Conservation (phyloP, 768 basidiomycete species). For the Fibroporia radiculosa region DNA sequence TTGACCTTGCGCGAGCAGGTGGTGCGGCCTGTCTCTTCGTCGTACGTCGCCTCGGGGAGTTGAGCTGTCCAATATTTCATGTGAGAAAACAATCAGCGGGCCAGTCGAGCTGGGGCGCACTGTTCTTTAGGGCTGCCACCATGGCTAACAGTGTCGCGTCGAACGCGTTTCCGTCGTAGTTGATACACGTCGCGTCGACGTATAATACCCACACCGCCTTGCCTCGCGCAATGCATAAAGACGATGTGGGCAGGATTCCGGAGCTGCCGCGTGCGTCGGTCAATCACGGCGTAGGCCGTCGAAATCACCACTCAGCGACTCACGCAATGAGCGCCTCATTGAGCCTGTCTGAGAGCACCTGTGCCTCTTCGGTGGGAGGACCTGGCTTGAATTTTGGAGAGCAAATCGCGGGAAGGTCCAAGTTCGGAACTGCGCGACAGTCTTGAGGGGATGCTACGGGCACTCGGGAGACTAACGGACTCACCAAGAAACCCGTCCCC, state of each 20-base stretch:
- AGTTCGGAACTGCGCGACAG: constrained; percentile 70
- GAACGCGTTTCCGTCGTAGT: constrained; percentile 94
- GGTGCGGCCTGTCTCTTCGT: constrained; percentile 58
- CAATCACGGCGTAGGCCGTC: background rate
- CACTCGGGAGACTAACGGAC: constrained; percentile 13
- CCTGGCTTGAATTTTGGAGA: constrained; percentile 93
- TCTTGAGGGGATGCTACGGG: too few relatives aligned
- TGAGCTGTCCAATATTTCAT: constrained; percentile 38
- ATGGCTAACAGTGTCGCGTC: constrained; percentile 87
- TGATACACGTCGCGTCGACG: constrained; percentile 90
- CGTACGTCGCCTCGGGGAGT: constrained; percentile 63
- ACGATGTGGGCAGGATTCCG: constrained; percentile 50
- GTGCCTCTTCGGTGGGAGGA: constrained; percentile 91
- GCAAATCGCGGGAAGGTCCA: constrained; percentile 90
- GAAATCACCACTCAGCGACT: constrained; percentile 21
- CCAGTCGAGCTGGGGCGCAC: constrained; percentile 38
- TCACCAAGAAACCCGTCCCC: constrained; percentile 78
- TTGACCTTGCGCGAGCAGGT: constrained; percentile 48
- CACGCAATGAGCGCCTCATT: constrained; percentile 73
- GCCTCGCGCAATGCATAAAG: constrained; percentile 73
- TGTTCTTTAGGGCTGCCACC: constrained; percentile 78
- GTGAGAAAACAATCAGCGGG: background rate
- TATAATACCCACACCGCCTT: constrained; percentile 93
- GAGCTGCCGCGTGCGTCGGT: constrained; percentile 44
- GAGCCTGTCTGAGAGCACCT: constrained; percentile 78